Evolutionary conservation across 2,329 filamentous ascomycete genomes (phyloP).

Genomic region (Claviceps citrina): DNA sequence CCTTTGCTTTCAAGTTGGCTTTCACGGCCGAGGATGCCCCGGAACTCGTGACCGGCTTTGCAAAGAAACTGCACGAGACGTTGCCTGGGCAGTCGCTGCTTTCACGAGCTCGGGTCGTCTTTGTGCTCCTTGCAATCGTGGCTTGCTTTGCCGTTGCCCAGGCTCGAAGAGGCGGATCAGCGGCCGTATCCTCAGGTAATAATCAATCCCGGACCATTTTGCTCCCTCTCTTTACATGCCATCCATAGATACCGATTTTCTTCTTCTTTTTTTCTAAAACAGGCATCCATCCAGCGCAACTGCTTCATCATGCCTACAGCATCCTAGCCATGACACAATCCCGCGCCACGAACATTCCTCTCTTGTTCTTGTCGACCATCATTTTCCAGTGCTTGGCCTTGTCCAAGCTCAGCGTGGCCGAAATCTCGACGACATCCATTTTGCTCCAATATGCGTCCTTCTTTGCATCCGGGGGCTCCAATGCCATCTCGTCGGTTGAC

Average conservation of each 20-base stretch:
- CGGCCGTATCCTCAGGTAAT: slow-evolving; percentile 17
- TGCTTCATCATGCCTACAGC: slow-evolving; percentile 54
- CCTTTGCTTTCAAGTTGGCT: slow-evolving; percentile 73
- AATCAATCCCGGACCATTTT: too few species aligned
- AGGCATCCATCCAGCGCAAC: slow-evolving; percentile 18
- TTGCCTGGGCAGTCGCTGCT: slow-evolving; percentile 31
- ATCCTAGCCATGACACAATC: slow-evolving; percentile 80
- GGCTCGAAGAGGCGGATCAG: slow-evolving; percentile 16
- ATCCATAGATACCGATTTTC: too few species aligned
- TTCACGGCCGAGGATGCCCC: slow-evolving; percentile 82
- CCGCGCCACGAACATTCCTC: slow-evolving; percentile 66
- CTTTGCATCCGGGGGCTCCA: slow-evolving; percentile 81
- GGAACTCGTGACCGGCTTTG: slow-evolving; percentile 49
- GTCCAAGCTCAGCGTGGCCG: slow-evolving; percentile 32
- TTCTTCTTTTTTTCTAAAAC: neutral
- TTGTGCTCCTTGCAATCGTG: slow-evolving; percentile 29
- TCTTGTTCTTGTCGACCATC: slow-evolving; percentile 61
- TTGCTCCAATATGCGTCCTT: slow-evolving; percentile 71
- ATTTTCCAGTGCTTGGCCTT: slow-evolving; percentile 35
- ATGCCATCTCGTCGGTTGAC: slow-evolving; percentile 91
- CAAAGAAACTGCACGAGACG: slow-evolving; percentile 23
- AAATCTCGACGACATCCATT: slow-evolving; percentile 55
- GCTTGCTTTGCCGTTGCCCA: slow-evolving; percentile 24
- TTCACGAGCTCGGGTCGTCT: slow-evolving; percentile 33
- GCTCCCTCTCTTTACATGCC: too few species aligned